phyloP scores from a whole-genome alignment of 148 eudicot genomes.

The Camellia lanceoleosa region DNA sequence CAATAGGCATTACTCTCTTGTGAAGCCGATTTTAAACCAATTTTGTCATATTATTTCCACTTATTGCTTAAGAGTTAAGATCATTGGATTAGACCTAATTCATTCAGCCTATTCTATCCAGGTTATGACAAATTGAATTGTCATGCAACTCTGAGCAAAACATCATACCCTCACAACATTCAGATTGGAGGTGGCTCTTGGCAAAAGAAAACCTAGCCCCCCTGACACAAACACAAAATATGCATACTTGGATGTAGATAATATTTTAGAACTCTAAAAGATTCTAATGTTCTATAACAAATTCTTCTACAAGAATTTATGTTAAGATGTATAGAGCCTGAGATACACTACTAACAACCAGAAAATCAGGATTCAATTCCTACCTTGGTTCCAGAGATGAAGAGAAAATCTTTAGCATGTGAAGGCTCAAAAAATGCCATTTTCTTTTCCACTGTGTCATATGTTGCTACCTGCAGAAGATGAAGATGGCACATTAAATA shows the following conservation, averaged over 20 bases:
- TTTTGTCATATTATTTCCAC: neutral
- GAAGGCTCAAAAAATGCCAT: constrained; percentile 89
- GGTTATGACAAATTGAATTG: neutral
- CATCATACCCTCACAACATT: neutral
- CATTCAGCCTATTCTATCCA: neutral
- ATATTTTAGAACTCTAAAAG: neutral
- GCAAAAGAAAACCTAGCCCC: constrained; percentile 8
- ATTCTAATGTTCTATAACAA: neutral
- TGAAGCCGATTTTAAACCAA: too few relatives aligned
- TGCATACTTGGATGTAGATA: neutral
- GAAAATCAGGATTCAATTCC: neutral
- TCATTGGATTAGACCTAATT: neutral
- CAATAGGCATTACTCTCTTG: too few relatives aligned
- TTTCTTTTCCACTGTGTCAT: constrained; percentile 57
- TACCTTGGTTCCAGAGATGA: constrained; percentile 90
- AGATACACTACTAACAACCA: too few relatives aligned
- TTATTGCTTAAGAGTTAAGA: neutral
- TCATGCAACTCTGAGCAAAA: neutral
- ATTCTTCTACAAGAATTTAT: too few relatives aligned
- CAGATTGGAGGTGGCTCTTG: neutral
- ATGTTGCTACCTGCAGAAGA: constrained; percentile 69
- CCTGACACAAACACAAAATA: neutral
- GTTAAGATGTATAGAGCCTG: too few relatives aligned
- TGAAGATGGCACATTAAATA: neutral
- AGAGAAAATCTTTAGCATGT: constrained; percentile 75